Percentiles rank a stretch among this genome's conserved stretches.
phyloP scores from a whole-genome alignment of 345 rosid species.

The Ceriops zippeliana region DNA sequence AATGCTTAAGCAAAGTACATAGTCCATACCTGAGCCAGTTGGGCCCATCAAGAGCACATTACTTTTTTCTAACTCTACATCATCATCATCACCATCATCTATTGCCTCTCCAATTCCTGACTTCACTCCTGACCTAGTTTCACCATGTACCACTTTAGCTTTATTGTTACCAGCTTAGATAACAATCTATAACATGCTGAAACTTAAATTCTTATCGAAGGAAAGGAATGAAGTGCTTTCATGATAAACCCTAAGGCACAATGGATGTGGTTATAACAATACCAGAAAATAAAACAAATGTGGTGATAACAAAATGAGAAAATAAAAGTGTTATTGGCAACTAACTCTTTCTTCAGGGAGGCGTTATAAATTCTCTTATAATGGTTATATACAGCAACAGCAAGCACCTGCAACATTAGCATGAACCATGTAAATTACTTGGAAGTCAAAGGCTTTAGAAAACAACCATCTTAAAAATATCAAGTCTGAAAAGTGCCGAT shows the following conservation, averaged over 20 bases:
- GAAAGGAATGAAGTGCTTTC: neutral
- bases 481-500: neutral
- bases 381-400: constrained; percentile 94
- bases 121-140: constrained; percentile 81
- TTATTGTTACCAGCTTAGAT: constrained; percentile 6
- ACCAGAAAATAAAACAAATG: neutral
- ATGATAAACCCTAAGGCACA: neutral
- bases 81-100: constrained; percentile 74
- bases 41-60: constrained; percentile 95
- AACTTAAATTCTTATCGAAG: neutral
- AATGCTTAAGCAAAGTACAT: neutral
- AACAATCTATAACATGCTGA: neutral
- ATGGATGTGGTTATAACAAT: neutral
- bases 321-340: constrained; percentile 15
- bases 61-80: constrained; percentile 92
- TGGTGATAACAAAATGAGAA: neutral
- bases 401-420: constrained; percentile 59
- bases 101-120: constrained; percentile 33
- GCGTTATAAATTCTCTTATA: constrained; percentile 82
- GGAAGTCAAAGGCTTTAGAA: no score
- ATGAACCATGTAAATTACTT: neutral
- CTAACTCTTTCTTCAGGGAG: constrained; percentile 69
- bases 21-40: constrained; percentile 80
- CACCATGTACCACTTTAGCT: constrained; percentile 37
- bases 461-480: neutral